Conservation (phyloP, 2,329 filamentous ascomycete species). For the Simplicillium aogashimaense region DNA sequence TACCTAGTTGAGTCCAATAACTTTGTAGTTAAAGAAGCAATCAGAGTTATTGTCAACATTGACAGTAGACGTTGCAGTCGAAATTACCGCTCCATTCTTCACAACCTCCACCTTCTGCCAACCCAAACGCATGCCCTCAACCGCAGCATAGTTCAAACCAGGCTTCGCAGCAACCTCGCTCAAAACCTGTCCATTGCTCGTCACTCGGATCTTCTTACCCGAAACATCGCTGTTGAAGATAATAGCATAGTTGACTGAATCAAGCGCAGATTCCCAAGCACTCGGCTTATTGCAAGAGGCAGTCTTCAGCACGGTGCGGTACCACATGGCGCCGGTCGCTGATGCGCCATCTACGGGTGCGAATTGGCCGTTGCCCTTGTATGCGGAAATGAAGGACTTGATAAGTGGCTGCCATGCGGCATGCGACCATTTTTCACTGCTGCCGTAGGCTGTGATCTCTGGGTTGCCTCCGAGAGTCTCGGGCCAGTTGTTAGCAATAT, state of each 20-base stretch:
- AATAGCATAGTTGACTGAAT: slow-evolving; percentile 6
- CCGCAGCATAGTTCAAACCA: slow-evolving; percentile 5
- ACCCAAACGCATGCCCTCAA: background rate
- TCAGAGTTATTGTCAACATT: too few species aligned
- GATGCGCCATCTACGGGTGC: slow-evolving; percentile 1
- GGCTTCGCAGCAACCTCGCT: background rate
- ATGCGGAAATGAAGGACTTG: slow-evolving; percentile 8
- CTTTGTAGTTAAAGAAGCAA: too few species aligned
- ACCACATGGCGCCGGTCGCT: slow-evolving; percentile 9
- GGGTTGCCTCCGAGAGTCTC: slow-evolving; percentile 3
- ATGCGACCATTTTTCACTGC: slow-evolving; percentile 5
- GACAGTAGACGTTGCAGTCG: background rate
- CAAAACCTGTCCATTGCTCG: slow-evolving; percentile 3
- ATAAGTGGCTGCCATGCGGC: slow-evolving; percentile 9
- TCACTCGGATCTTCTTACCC: slow-evolving; percentile 2
- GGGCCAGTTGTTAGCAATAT: slow-evolving; percentile 9
- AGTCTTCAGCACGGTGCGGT: slow-evolving; percentile 5
- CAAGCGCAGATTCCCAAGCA: slow-evolving; percentile 3
- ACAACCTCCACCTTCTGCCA: slow-evolving; percentile 4
- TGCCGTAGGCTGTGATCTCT: slow-evolving; percentile 7
- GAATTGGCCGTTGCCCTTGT: slow-evolving; percentile 6
- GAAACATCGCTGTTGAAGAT: background rate
- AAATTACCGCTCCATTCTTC: background rate
- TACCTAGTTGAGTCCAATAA: too few species aligned
- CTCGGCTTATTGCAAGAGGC: slow-evolving; percentile 2